Base-by-base conservation (phyloP, 163 green algal genomes). In the Chloromonas sp. region DNA sequence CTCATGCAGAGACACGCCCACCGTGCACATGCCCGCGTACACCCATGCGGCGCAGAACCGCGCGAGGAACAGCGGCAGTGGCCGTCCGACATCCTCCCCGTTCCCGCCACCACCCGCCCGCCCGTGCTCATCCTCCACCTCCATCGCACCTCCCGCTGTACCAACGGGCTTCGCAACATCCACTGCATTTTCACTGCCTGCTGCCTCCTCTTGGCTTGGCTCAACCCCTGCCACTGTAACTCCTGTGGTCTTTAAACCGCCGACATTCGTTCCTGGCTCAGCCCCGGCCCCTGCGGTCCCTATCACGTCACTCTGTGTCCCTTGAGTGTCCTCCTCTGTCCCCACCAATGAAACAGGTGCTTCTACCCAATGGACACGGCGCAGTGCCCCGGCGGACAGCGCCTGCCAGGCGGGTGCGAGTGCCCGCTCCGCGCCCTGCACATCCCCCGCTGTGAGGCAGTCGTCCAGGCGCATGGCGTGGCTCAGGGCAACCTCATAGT, bases 1-100 rank as follows among this genome's bases (percentile, higher is more conserved):
- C 92, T 98, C 95, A 78, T 96, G 87, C 58, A 96, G 87, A 0
- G 89, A 93, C 15, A 95, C 93, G 0, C 89, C 93, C 1, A 91
- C 87, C 14, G 92, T 96, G 60, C 88, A 92, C 90, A 97, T 96
- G 81, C 89, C 87, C 78, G 86, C 84, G 71, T 95, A 91, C 15
- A 98, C 90, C 94, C 94, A 97, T 2, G 88, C 92, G 62, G 91
- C 86, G 78, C 87, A 89, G 86, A 94, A 96, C 15, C 91, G 84
- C 0, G 86, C 89, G 36, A 95, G 83, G 82, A 93, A 95, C 60
- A 90, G 58, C 1, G 85, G 86, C 60, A 58, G 70, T 13, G 57
- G 66, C 66, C 66, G 5, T 15, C 66, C 66, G 5, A 5, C 66
- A 11, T 11, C 66, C 66, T 11, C 66, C 5, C 66, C 66, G 66